phyloP scores from a whole-genome alignment of 139 green algal genomes.

The Ettlia oleoabundans region DNA sequence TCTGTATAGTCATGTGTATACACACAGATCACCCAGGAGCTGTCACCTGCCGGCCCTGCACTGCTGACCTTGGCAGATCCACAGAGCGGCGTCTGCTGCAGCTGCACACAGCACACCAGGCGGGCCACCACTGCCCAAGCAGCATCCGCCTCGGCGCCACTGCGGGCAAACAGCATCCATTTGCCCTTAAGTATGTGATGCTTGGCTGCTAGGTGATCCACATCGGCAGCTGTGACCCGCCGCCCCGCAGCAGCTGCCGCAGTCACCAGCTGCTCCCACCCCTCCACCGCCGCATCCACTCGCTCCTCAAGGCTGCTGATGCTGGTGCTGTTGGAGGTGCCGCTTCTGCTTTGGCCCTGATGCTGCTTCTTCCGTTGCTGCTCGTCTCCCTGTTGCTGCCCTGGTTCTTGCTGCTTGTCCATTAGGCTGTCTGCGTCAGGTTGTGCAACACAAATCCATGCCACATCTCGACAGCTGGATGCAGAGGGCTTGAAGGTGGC shows the following conservation, averaged over 20 bases:
- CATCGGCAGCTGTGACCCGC: constrained; percentile 14
- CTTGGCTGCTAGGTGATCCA: constrained; percentile 33
- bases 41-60: neutral
- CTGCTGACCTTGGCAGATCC: constrained; percentile 42
- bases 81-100: constrained; percentile 3
- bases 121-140: constrained; percentile 30
- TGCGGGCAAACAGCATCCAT: constrained; percentile 45
- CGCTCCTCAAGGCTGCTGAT: constrained; percentile 20
- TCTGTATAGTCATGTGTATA: constrained; percentile 44
- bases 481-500: constrained; percentile 33
- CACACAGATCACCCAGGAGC: constrained; percentile 26
- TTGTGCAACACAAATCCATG: constrained; percentile 36
- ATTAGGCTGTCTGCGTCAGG: neutral
- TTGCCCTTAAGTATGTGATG: constrained; percentile 37
- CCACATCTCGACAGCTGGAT: constrained; percentile 40
- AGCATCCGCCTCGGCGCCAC: constrained; percentile 27
- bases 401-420: neutral
- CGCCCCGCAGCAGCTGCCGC: neutral
- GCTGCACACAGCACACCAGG: constrained; percentile 15
- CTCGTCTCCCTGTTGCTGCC: neutral
- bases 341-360: too few relatives aligned
- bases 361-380: neutral
- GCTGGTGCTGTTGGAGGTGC: neutral
- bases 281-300: constrained; percentile 37
- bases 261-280: constrained; percentile 30